Base-by-base conservation (phyloP, 306 rosid genomes). In the Cyamopsis tetragonoloba region DNA sequence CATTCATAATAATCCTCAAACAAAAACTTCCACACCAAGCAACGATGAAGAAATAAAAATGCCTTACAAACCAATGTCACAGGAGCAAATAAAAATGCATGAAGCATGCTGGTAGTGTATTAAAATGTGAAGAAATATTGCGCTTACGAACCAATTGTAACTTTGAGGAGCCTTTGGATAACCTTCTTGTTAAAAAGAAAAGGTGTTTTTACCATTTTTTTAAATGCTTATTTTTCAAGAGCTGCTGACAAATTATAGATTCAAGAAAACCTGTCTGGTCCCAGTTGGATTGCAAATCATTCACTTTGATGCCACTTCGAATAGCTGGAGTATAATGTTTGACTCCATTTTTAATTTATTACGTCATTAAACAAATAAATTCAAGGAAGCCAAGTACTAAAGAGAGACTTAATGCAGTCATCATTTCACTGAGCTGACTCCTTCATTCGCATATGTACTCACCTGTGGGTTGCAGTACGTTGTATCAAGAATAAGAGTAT, bases 401-500 rank as follows among this genome's bases (percentile, higher is more conserved):
- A 37, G 11, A 23, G 27, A 71, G 38, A 48, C 7, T 4, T 30
- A 37, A 50, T 13, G 26, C 43, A 66, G 47, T 68, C 50, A 7
- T n/a, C 9, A 56, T 28, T 54, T 47, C 38, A 64, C 28, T 57
- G 53, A 81, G 34, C 62, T 30, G 7, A 71, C 41, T 71, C 30
- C 48, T 13, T 19, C 18, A 53, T 64, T 63, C 28, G 66, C 6
- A 66, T 34, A 28, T 44, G 75, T 64, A 81, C 78, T 89, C 64
- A 86, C 98, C 89, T 87, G 96, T 44, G 96, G 88, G 54, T 87
- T 82, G 60, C 98, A 92, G 78, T 92, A 92, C 51, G 96, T 92
- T 66, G 98, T 89, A 66, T 89, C 98, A 64, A 92, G 96, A 80
- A 89, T 83, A 22, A 92, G 81, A 4, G 96, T 89, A 58, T 86